Evolutionary conservation across 257 asterid species (phyloP), one percentile per base, ranked within the genome.

Genomic region (Echium plantagineum): DNA sequence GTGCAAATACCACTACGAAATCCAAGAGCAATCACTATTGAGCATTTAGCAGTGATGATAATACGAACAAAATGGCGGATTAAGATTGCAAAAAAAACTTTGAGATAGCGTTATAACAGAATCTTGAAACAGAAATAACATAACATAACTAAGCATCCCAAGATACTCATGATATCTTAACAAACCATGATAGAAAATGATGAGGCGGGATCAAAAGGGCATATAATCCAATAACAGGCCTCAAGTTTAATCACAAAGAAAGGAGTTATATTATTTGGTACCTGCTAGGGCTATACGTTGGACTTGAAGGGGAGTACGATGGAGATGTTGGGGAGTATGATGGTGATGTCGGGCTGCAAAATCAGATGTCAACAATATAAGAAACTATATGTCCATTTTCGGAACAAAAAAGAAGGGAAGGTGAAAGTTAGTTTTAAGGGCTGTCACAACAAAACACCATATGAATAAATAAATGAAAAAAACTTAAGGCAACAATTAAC

Each of bases 251-350:
- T 15, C 6, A 30, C 5, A 54, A 54, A 65, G 15, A 54, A 13
- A 8, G 55, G 55, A 42, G 2, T 42, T 42, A 17, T 49, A 26
- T 49, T 52, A 31, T 35, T 67, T 12, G 6, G 66, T 84, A 89
- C 99, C 97, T 86, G 99, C 89, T 86, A 21, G 99, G 97, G 66
- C 98, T 93, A 68, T 84, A 88, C 17, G 94, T 82, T 60, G 97
- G 97, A 68, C 94, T 93, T 15, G 96, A 89, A 17, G 99, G 96
- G 35, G 99, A 89, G 72, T 93, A 93, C 1, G 95, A 67, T 51
- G 97, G 95, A 53, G 97, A 89, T 48, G 95, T 86, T 18, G 97
- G 97, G 22, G 97, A 89, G 73, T 89, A 84, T 28, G 98, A 69
- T 1, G 95, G 96, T 1, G 98, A 88, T 24, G 99, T 89, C 4